Conservation (phyloP, 768 basidiomycete genomes). For the Mycena vitilis region DNA sequence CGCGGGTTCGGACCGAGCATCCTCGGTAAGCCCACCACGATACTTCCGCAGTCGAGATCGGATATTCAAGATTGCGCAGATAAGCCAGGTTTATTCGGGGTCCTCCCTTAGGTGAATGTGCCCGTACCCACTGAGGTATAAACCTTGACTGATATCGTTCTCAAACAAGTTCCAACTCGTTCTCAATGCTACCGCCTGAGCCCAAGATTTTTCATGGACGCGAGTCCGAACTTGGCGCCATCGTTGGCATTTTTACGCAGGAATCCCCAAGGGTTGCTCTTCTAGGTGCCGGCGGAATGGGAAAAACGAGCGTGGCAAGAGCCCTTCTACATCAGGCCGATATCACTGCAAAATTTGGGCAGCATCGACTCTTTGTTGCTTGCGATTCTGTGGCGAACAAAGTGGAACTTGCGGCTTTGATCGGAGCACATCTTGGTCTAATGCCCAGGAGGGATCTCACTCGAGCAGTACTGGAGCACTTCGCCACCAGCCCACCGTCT, state of each 20-base stretch:
- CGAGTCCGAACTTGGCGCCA: neutral
- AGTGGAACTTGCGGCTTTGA: neutral
- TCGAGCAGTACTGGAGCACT: neutral
- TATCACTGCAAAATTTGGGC: neutral
- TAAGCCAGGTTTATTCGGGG: too few species aligned
- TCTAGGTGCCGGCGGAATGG: neutral
- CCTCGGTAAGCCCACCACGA: too few species aligned
- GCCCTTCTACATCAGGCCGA: neutral
- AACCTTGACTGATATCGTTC: too few species aligned
- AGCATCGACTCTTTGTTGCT: neutral
- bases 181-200: neutral
- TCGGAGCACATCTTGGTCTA: neutral
- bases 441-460: neutral
- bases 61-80: too few species aligned
- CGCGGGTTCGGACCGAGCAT: too few species aligned
- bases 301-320: neutral
- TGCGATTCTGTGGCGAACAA: neutral
- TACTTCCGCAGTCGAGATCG: too few species aligned
- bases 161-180: neutral
- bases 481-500: neutral
- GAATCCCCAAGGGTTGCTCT: neutral
- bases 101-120: too few species aligned
- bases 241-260: neutral
- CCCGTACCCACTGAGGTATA: too few species aligned
- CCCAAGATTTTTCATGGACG: neutral